Percentiles rank a stretch among this genome's conserved stretches.
phyloP scores from a whole-genome alignment of 2,329 filamentous ascomycete species.

The Conoideocrella luteorostrata region DNA sequence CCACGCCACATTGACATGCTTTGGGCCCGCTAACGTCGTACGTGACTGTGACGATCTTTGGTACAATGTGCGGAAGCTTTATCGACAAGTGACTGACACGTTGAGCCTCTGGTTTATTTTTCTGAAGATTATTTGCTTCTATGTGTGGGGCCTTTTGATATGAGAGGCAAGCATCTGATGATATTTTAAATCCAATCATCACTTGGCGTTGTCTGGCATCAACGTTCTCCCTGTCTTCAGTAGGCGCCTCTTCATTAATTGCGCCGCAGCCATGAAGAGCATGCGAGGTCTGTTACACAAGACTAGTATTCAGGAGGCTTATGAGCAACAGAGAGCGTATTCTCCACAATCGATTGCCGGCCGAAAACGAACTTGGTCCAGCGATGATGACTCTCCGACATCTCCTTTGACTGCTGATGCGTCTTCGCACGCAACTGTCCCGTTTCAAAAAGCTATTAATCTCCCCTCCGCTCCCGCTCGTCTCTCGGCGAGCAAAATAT shows the following conservation, averaged over 20 bases:
- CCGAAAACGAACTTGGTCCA: slow-evolving; percentile 38
- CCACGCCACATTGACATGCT: slow-evolving; percentile 2
- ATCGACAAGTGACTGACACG: too few relatives aligned
- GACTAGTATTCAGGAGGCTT: slow-evolving; percentile 44
- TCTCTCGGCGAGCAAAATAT: slow-evolving; percentile 41
- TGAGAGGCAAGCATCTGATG: too few relatives aligned
- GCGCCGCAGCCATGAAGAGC: slow-evolving; percentile 27
- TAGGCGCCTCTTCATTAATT: neutral
- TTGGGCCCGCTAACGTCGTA: neutral
- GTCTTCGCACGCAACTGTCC: slow-evolving; percentile 11
- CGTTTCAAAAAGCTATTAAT: slow-evolving; percentile 28
- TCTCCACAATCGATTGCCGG: slow-evolving; percentile 38
- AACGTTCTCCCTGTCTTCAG: too few relatives aligned
- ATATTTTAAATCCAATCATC: too few relatives aligned
- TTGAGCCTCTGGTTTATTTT: too few relatives aligned
- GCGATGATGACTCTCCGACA: slow-evolving; percentile 6
- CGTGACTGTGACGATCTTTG: too few relatives aligned
- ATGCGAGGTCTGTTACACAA: slow-evolving; percentile 40
- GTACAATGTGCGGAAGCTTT: too few relatives aligned
- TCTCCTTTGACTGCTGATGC: neutral
- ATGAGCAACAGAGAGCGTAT: slow-evolving; percentile 29
- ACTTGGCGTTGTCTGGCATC: too few relatives aligned
- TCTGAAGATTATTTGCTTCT: too few relatives aligned
- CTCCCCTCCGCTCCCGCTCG: slow-evolving; percentile 23
- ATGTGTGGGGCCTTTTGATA: too few relatives aligned